Evolutionary conservation across 257 asterid species (phyloP).

Genomic region (Solanum phureja): DNA sequence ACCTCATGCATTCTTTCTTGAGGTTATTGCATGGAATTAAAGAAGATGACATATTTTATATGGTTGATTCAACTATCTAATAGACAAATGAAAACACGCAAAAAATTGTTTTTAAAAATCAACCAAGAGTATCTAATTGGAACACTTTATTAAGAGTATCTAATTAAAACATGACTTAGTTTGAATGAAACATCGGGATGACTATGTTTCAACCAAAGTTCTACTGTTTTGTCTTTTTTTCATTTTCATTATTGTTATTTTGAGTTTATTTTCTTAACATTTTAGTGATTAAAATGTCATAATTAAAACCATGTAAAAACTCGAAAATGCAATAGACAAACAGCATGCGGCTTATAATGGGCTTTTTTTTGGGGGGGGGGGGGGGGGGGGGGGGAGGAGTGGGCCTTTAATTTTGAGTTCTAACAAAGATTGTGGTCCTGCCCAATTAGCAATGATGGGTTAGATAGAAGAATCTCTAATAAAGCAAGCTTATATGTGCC

Average conservation of each 20-base stretch:
- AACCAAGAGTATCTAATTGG: not conserved
- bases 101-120: no score
- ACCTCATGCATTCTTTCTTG: not conserved
- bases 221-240: not conserved
- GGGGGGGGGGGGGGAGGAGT: not conserved
- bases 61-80: not conserved
- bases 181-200: not conserved
- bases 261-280: not conserved
- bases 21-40: not conserved
- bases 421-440: conserved; percentile 17
- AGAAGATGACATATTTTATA: not conserved
- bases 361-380: not conserved
- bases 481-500: not conserved
- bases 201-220: not conserved
- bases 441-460: conserved; percentile 20
- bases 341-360: conserved; percentile 25
- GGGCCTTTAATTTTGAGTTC: conserved; percentile 4
- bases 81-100: not conserved
- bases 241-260: not conserved
- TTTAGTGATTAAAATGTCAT: not conserved
- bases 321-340: conserved; percentile 6
- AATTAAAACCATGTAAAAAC: not conserved
- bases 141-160: not conserved
- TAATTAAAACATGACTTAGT: not conserved
- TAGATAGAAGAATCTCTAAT: conserved; percentile 18